Percentiles rank a stretch among this genome's conserved stretches.
phyloP scores from a whole-genome alignment of 768 basidiomycete species.

The Suillus americanus region DNA sequence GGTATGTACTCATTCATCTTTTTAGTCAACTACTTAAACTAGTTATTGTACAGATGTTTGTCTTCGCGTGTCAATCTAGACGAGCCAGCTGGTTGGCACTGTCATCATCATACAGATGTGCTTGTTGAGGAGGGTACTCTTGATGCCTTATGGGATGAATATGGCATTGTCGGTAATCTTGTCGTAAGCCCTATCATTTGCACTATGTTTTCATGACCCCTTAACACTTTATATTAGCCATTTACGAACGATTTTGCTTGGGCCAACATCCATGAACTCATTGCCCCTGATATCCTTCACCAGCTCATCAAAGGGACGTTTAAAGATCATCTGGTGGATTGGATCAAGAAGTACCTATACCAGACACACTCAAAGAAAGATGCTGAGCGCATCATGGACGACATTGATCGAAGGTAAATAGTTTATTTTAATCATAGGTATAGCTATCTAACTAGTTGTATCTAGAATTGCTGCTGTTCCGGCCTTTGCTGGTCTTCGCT shows the following conservation, averaged over 20 bases:
- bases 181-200: neutral
- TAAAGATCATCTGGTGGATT: too few species aligned
- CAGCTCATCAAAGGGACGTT: constrained; percentile 14
- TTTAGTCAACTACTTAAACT: too few species aligned
- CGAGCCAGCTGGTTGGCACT: constrained; percentile 13
- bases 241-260: constrained; percentile 16
- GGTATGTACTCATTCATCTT: too few species aligned
- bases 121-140: constrained; percentile 15
- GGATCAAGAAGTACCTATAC: too few species aligned
- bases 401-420: too few species aligned
- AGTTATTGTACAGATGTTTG: too few species aligned
- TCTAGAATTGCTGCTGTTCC: too few species aligned
- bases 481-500: too few species aligned
- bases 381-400: too few species aligned
- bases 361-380: too few species aligned
- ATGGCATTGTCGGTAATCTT: constrained; percentile 31
- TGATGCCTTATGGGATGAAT: constrained; percentile 32
- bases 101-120: constrained; percentile 19
- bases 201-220: neutral
- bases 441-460: too few species aligned
- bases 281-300: constrained; percentile 47
- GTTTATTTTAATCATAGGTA: too few species aligned
- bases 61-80: constrained; percentile 21
- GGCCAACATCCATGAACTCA: constrained; percentile 28
- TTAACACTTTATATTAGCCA: neutral